These are phyloP conservation scores for Flueggea neowawraea DNA, from an alignment of 441 rosid species.

Conservation along the genomic window DNA sequence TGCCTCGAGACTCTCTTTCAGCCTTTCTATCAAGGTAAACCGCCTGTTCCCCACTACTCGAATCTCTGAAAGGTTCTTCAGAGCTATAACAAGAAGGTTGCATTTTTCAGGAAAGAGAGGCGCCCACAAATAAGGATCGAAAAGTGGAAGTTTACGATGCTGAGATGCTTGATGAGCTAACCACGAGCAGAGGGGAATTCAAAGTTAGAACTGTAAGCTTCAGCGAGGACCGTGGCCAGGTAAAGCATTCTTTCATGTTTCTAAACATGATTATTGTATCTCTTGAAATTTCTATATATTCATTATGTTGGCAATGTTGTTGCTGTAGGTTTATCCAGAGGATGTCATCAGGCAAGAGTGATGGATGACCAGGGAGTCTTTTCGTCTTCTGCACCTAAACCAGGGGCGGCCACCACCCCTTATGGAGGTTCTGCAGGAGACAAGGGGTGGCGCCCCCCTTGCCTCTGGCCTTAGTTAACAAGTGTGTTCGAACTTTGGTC, in stretches of 20 bases:
- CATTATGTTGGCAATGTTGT: not conserved
- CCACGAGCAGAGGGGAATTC: constrained; percentile 68
- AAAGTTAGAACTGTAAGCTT: constrained; percentile 39
- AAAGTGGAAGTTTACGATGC: constrained; percentile 32
- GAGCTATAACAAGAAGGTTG: too few species aligned
- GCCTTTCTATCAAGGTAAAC: constrained; percentile 19
- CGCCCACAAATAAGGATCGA: constrained; percentile 18
- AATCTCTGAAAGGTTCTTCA: too few species aligned
- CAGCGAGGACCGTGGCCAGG: constrained; percentile 39
- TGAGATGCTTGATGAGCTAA: constrained; percentile 66
- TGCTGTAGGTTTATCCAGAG: constrained; percentile 23
- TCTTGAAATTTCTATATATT: too few species aligned
- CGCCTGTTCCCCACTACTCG: too few species aligned
- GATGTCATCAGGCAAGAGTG: constrained; percentile 4
- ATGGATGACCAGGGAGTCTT: not conserved
- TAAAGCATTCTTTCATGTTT: not conserved
- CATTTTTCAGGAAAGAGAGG: constrained; percentile 16
- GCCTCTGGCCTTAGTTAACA: too few species aligned
- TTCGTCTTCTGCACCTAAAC: too few species aligned
- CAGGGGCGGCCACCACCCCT: too few species aligned
- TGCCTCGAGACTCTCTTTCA: constrained; percentile 24
- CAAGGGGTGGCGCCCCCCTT: too few species aligned
- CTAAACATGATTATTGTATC: not conserved
- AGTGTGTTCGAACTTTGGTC: too few species aligned
- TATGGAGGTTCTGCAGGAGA: too few species aligned